These are phyloP conservation scores for Zychaea mexicana DNA, from an alignment of 371 early-diverging fungal species.

Conservation along the genomic window DNA sequence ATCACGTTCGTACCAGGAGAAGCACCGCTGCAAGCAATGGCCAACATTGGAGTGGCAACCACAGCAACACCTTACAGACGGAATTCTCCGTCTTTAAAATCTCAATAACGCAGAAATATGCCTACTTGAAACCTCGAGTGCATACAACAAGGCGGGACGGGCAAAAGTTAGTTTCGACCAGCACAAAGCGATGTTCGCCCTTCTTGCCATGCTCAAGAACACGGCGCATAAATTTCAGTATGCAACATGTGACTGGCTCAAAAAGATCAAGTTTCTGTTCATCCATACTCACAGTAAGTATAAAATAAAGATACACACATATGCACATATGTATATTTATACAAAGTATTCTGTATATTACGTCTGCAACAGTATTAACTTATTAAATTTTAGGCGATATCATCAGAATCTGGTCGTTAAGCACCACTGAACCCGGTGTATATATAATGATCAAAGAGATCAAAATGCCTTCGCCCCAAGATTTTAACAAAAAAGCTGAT, in stretches of 20 bases:
- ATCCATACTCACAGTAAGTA: constrained; percentile 15
- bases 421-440: background rate
- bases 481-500: background rate
- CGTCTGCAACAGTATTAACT: background rate
- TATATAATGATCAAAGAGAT: background rate
- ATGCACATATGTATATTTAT: background rate
- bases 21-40: constrained; percentile 8
- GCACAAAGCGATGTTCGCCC: constrained; percentile 23
- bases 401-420: constrained; percentile 2
- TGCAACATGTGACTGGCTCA: constrained; percentile 15
- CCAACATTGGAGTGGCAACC: constrained; percentile 6
- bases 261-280: constrained; percentile 10
- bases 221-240: constrained; percentile 14
- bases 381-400: constrained; percentile 6
- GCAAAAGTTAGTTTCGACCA: constrained; percentile 11
- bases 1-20: constrained; percentile 5
- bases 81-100: background rate
- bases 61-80: constrained; percentile 11
- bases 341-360: background rate
- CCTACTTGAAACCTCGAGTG: constrained; percentile 9
- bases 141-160: background rate
- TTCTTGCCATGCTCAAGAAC: constrained; percentile 19
- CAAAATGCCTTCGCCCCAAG: background rate
- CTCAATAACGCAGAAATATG: constrained; percentile 2
- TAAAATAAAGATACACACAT: background rate